Base-by-base conservation (phyloP, 1,139 yeast species). In the Kluyveromyces sp. region DNA sequence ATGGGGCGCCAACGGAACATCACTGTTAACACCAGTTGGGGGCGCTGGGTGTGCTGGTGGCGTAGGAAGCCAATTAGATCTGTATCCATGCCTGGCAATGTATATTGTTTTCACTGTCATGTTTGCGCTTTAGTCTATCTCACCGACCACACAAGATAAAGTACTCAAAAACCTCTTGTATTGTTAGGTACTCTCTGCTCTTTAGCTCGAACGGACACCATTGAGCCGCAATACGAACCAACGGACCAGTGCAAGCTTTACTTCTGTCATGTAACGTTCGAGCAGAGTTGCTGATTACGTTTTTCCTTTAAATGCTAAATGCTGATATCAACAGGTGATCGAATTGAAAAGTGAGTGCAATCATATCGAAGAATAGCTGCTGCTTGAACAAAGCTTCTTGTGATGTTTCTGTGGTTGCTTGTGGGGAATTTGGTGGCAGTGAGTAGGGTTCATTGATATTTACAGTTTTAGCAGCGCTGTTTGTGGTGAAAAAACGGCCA, bases 21-120 rank as follows among this genome's bases (percentile, higher is more conserved):
- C 95, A 46, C 87, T 81, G 46, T 80, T 84, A 18, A 85, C 80
- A 0, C 94, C 94, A 0, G 95, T 85, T 1, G 89, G 89, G 40
- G 78, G 73, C 3, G 82, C 80, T 0, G 83, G 82, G 51, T 78
- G 83, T 7, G 41, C 41, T 40, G 92, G 89, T 28, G 61, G 64
- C 11, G 75, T 76, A 2, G 88, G 86, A 26, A 80, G 67, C 95
- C 94, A 84, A 57, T 85, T 84, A 48, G 89, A 77, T 47, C 95
- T 69, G 63, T 74, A 83, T 1, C 95, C 95, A 61, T 86, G 95
- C 54, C 73, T 66, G 1, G 71, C 69, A 31, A 68, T 62, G 48
- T 66, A 68, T 8, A 69, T 65, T 11, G 69, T 67, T 50, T 63
- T 61, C 2, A 69, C 46, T 11, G 56, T 49, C 67, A 64, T 64